Base-by-base conservation (phyloP, 129 eudicot genomes). In the Centaurea solstitialis region DNA sequence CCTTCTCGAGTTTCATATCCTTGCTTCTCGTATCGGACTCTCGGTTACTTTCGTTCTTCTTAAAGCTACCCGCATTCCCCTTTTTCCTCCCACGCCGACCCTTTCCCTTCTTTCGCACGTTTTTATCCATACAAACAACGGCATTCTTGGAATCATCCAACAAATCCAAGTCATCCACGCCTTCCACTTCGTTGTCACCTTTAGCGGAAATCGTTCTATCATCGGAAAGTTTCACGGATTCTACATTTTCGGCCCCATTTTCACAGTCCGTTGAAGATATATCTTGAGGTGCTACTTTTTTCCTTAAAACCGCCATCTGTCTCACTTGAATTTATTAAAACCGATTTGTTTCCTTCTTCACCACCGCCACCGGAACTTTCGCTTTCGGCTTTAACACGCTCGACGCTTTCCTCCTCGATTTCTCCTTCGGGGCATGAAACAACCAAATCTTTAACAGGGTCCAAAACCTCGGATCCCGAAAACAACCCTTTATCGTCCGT, bases 381-480 rank as follows among this genome's bases (percentile, higher is more conserved):
- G 2, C 5, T 30, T 38, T 10, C 68, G 66, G 12, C 50, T 9
- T 15, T 43, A 11, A 40, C 79, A 20, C 59, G 12, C 33, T 47
- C 80, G 13, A 45, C 71, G 65, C 81, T 84, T 68, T 66, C 74
- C 70, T 80, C 84, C 74, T 69, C 79, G 7, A 22, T 35, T 70
- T 73, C 81, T 30, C 50, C 71, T 35, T 62, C 74, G 17, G 83
- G 47, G 50, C 35, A 73, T 18, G 74, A 79, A 59, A 69, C 73
- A 68, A 6, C 81, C 62, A 15, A 68, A 76, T 81, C 87, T 65
- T 70, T 75, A 4, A 68, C 10, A 8, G 84, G 81, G 43, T 70
- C 86, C 77, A 40, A 80, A 11, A 61, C 83, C 24, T 66, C 65
- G 4, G 79, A 85, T 50, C 84, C 76, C 79, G 78, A 73, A 40